Conservation (phyloP, 2,329 filamentous ascomycete genomes). For the Sordariomycetes sp. region DNA sequence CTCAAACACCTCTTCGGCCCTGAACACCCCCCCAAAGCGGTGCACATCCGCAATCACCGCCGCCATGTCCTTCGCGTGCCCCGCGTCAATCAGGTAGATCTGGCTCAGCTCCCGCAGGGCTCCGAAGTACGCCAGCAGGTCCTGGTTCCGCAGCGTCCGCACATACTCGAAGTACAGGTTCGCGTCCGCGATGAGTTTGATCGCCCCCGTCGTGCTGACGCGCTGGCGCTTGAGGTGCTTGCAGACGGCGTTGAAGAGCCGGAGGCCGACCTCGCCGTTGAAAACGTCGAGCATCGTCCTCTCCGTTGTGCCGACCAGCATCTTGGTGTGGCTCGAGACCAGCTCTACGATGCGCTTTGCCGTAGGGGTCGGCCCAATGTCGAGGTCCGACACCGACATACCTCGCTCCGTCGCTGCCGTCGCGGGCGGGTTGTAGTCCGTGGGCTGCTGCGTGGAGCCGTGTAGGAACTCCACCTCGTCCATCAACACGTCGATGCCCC, state of each 20-base stretch:
- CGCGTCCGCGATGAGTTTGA: constrained; percentile 93
- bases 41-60: constrained; percentile 87
- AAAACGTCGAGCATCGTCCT: constrained; percentile 98
- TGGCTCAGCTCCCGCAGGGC: constrained; percentile 87
- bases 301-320: constrained; percentile 90
- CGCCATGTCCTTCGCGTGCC: constrained; percentile 86
- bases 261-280: constrained; percentile 91
- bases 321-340: constrained; percentile 78
- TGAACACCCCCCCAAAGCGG: constrained; percentile 83
- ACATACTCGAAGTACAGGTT: constrained; percentile 87
- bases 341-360: constrained; percentile 74
- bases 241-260: constrained; percentile 83
- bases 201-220: constrained; percentile 77
- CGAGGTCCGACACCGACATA: constrained; percentile 15
- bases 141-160: constrained; percentile 67
- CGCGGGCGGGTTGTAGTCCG: constrained; percentile 74
- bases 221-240: constrained; percentile 97
- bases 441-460: constrained; percentile 73
- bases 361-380: constrained; percentile 63
- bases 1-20: constrained; percentile 94
- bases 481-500: constrained; percentile 97
- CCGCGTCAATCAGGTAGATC: constrained; percentile 82
- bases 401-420: constrained; percentile 9
- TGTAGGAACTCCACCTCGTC: constrained; percentile 95
- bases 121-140: constrained; percentile 81